Evolutionary conservation across 2,329 filamentous ascomycete genomes (phyloP).

Genomic region (Cytospora chrysosperma): DNA sequence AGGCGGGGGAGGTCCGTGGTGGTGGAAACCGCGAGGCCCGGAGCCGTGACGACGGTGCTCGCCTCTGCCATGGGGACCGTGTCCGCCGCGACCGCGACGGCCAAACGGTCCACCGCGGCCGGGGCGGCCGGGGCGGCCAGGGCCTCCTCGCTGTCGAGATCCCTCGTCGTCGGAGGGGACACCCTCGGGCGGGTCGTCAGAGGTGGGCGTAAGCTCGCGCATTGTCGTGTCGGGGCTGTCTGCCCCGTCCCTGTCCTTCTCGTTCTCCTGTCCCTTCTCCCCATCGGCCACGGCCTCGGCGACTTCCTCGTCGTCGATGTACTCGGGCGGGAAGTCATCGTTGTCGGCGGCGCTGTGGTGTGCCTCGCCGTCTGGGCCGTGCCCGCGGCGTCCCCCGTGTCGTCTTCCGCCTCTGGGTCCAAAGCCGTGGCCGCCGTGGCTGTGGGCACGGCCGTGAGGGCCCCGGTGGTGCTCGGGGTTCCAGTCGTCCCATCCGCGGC

Average conservation of each 20-base stretch:
- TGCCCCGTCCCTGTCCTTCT: slow-evolving; percentile 26
- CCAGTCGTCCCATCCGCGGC: slow-evolving; percentile 20
- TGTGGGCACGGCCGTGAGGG: slow-evolving; percentile 9
- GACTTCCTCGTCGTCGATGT: slow-evolving; percentile 23
- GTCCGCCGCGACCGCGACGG: slow-evolving; percentile 24
- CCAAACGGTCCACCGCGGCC: slow-evolving; percentile 27
- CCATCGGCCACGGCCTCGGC: slow-evolving; percentile 17
- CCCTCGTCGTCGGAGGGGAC: slow-evolving; percentile 18
- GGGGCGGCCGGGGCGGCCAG: slow-evolving; percentile 24
- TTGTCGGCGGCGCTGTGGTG: slow-evolving; percentile 6
- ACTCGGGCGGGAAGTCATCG: slow-evolving; percentile 21
- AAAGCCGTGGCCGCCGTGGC: neutral
- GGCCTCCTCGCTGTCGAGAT: slow-evolving; percentile 15
- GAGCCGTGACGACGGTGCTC: slow-evolving; percentile 26
- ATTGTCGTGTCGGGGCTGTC: slow-evolving; percentile 35
- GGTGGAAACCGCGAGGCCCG: slow-evolving; percentile 22
- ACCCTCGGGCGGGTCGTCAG: slow-evolving; percentile 32
- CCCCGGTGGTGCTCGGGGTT: slow-evolving; percentile 7
- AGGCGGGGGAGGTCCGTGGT: slow-evolving; percentile 26
- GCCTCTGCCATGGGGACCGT: slow-evolving; percentile 15
- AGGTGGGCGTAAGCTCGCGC: slow-evolving; percentile 29
- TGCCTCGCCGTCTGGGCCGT: neutral
- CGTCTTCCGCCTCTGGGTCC: slow-evolving; percentile 9
- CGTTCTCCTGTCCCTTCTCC: slow-evolving; percentile 10
- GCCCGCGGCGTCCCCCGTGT: neutral